Base-by-base conservation (phyloP, 495 filamentous ascomycete genomes). In the Penicillium diatomitis region DNA sequence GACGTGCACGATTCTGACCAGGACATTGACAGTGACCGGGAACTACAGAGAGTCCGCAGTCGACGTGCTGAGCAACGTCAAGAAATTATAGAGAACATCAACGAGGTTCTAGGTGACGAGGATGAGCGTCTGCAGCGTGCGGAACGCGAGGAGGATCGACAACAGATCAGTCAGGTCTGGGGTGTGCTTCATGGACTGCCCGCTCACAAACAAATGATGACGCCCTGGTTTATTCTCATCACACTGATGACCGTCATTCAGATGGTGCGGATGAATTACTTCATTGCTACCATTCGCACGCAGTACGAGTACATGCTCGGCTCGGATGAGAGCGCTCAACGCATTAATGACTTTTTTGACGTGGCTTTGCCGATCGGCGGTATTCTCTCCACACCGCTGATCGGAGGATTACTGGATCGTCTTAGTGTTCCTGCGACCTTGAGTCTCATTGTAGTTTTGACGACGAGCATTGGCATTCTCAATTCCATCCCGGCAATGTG, bases 191-290 rank as follows among this genome's bases (percentile, higher is more conserved):
- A 97, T 60, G 84, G 84, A 8, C 71, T 74, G 27, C 75, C 84
- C 3, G 86, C 87, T 0, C 58, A 70, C 32, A 68, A 85, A 54
- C 91, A 97, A 67, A 89, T 97, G 68, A 63, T 61, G 9, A 84
- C 81, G 3, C 86, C 85, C 3, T 97, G 91, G 90, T 97, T 95
- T 56, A 69, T 90, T n/a, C 70, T 96, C 33, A 90, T 96, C 54
- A 85, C 87, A 5, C 60, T 90, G 10, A 92, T 96, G 70, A 96
- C 91, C 1, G 78, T 92, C n/a, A 56, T 95, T n/a, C 89, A 94
- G 60, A 95, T 95, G 90, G 83, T 85, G 1, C 82, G 91, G 8
- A 96, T 96, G 71, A 97, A 97, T 67, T 97, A 90, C 71, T 97
- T 97, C 60, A 90, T 97, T 32, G 91, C 91, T 0, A 97, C 91